Conservation (phyloP, 2,329 filamentous ascomycete species). For the Chrysoporthe austroafricana region DNA sequence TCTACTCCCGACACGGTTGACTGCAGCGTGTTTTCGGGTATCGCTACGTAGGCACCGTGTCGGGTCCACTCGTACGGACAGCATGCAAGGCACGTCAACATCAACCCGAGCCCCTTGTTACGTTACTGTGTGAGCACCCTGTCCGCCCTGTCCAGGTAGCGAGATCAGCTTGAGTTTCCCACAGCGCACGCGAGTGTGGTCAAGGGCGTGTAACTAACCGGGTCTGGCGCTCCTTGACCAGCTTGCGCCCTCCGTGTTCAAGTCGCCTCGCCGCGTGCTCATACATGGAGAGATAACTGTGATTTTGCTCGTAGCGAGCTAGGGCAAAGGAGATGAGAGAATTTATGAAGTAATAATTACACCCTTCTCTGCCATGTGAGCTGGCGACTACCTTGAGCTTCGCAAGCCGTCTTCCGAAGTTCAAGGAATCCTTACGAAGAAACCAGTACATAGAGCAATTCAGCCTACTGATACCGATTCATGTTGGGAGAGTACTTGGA, state of each 20-base stretch:
- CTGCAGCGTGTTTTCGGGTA: background rate
- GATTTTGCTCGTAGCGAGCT: background rate
- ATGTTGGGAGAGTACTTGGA: too few relatives aligned
- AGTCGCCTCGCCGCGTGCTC: background rate
- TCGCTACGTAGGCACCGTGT: background rate
- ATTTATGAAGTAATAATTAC: background rate
- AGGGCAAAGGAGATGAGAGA: background rate
- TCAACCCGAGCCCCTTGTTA: background rate
- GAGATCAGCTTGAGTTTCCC: background rate
- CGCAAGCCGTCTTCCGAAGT: too few relatives aligned
- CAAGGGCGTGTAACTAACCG: background rate
- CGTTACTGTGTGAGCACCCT: background rate
- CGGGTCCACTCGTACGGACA: background rate
- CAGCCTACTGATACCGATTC: too few relatives aligned
- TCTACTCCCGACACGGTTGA: too few relatives aligned
- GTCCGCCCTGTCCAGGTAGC: background rate
- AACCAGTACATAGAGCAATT: too few relatives aligned
- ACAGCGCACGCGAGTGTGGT: background rate
- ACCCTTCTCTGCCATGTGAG: background rate
- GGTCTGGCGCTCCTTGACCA: background rate
- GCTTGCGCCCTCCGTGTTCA: background rate
- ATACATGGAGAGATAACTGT: too few relatives aligned
- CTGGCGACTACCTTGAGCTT: too few relatives aligned
- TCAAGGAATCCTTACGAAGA: too few relatives aligned
- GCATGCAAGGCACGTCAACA: background rate